phyloP scores from a whole-genome alignment of 2,329 filamentous ascomycete species.

The Epichloe festucae region DNA sequence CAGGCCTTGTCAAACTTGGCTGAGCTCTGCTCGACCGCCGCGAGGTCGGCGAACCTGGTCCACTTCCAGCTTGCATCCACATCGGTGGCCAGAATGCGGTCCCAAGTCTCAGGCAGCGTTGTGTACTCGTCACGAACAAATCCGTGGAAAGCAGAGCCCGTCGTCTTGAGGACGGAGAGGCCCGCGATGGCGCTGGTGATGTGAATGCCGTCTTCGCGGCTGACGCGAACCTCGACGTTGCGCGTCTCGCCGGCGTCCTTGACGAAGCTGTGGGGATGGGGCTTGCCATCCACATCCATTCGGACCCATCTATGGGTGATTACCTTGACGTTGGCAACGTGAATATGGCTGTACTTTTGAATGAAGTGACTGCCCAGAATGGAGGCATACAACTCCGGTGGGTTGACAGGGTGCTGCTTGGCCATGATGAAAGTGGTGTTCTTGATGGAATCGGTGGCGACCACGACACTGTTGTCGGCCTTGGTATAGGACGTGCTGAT shows the following conservation, averaged over 20 bases:
- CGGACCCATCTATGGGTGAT: slow-evolving; percentile 84
- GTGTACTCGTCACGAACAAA: slow-evolving; percentile 92
- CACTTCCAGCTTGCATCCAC: slow-evolving; percentile 82
- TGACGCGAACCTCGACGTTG: slow-evolving; percentile 61
- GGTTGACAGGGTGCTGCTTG: slow-evolving; percentile 83
- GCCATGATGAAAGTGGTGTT: slow-evolving; percentile 93
- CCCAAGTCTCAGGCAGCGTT: slow-evolving; percentile 79
- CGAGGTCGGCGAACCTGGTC: slow-evolving; percentile 54
- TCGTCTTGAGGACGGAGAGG: slow-evolving; percentile 87
- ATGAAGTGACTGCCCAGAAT: slow-evolving; percentile 83
- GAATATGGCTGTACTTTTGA: slow-evolving; percentile 77
- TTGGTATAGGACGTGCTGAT: slow-evolving; percentile 83
- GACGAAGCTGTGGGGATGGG: slow-evolving; percentile 90
- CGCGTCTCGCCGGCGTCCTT: slow-evolving; percentile 82
- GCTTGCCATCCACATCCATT: slow-evolving; percentile 73
- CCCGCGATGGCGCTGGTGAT: slow-evolving; percentile 69
- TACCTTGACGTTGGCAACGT: slow-evolving; percentile 68
- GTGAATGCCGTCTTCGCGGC: slow-evolving; percentile 55
- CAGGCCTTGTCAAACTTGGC: slow-evolving; percentile 68
- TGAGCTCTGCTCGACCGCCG: slow-evolving; percentile 51
- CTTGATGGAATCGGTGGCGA: slow-evolving; percentile 96
- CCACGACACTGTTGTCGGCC: slow-evolving; percentile 89
- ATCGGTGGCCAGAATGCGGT: slow-evolving; percentile 89
- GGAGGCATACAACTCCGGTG: slow-evolving; percentile 82
- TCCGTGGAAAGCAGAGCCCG: slow-evolving; percentile 88